Conservation (phyloP, 2,329 filamentous ascomycete species). For the Sordariomycetes sp. region DNA sequence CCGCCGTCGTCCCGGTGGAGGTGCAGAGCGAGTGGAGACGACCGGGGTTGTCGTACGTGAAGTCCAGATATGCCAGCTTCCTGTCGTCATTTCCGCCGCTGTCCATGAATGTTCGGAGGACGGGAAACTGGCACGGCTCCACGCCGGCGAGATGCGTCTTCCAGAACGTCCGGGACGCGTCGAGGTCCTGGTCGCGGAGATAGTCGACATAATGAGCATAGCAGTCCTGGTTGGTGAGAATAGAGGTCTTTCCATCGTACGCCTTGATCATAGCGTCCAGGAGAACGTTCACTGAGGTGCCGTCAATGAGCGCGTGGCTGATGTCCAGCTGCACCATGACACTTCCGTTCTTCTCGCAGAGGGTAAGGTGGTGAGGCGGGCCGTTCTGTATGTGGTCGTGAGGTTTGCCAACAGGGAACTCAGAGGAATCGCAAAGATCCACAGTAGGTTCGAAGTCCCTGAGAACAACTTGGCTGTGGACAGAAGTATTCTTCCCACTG, state of each 20-base stretch:
- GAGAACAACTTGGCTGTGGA: conserved; percentile 12
- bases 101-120: conserved; percentile 5
- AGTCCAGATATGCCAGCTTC: neutral
- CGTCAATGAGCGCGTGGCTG: conserved; percentile 23
- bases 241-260: conserved; percentile 10
- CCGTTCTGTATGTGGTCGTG: neutral
- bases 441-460: neutral
- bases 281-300: conserved; percentile 17
- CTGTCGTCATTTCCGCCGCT: neutral
- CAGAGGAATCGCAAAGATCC: neutral
- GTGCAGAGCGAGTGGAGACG: neutral
- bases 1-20: neutral
- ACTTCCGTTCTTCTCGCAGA: conserved; percentile 10
- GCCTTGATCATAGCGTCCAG: conserved; percentile 15
- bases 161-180: conserved; percentile 15
- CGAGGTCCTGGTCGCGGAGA: conserved; percentile 10
- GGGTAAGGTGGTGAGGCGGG: conserved; percentile 8
- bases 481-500: neutral
- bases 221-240: conserved; percentile 5
- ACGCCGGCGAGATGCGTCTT: conserved; percentile 12
- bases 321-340: conserved; percentile 19
- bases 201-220: conserved; percentile 11
- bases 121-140: conserved; percentile 17
- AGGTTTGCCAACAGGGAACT: neutral
- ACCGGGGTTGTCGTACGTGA: neutral